Base-by-base conservation (phyloP, 768 basidiomycete genomes). In the Candolleomyces aberdarensis region DNA sequence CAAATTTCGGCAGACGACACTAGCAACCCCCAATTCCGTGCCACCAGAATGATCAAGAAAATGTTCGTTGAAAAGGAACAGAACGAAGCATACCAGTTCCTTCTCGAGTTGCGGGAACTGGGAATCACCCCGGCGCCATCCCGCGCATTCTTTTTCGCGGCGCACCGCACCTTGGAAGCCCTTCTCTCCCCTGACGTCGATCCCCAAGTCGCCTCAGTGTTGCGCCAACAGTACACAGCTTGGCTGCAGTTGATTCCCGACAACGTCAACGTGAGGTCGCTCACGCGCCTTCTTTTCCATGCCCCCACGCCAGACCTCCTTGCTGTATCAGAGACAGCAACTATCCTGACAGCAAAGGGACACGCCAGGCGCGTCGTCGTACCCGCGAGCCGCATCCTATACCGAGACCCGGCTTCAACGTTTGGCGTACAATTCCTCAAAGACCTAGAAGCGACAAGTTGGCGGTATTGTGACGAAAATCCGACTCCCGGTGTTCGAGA, bases 321-420 rank as follows among this genome's bases (percentile, higher is more conserved):
- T 22, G 58, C 78, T 20, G 64, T 76, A 31, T 67, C 70, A 39
- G 65, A 65, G 13, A 72, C 76, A 46, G 66, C 74, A 22, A 60
- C 75, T n/a, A 68, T 78, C 22, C 65, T 75, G 48, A 71, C 77
- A 4, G 64, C 62, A 4, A 82, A 81, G 64, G 81, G 81, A 4
- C 80, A 76, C 60, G 61, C 61, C 3, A 43, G 62, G 11, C 46
- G 60, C 0, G 56, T 78, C 19, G 56, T 56, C 32, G 43, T 32
- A 5, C 62, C 65, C 8, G 64, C 72, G 54, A 60, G 83, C 36
- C 73, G 77, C 1, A 69, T 71, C 4, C 68, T 88, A 19, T 71
- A 81, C 43, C 79, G 79, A 20, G 82, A 78, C 67, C 75, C 80
- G 2, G 59, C 69, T 5, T 71, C 73, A 3, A 63, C 71, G 1